Percentiles rank a stretch among this genome's conserved stretches.
phyloP scores from a whole-genome alignment of 331 rosid species.

The Rosa hybrid region DNA sequence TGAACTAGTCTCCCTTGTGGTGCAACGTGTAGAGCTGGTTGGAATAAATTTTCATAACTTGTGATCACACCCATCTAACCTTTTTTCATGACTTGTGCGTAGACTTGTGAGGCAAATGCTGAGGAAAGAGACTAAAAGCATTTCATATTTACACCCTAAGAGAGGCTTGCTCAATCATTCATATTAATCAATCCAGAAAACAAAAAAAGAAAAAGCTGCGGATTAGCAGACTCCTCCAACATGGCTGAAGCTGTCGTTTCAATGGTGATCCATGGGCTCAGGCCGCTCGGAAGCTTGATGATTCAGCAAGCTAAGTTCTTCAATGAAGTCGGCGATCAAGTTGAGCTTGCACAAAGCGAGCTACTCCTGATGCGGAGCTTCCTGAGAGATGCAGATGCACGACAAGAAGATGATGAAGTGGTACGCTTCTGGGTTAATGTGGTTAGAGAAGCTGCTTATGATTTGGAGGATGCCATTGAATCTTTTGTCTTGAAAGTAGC shows the following conservation, averaged over 20 bases:
- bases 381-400: neutral
- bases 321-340: neutral
- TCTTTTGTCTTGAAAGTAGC: neutral
- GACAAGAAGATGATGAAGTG: neutral
- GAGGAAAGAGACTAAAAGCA: no score
- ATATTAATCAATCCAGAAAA: no score
- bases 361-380: neutral
- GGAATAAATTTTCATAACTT: no score
- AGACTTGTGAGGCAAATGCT: no score
- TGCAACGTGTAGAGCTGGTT: no score
- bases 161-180: no score
- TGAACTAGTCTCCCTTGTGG: no score
- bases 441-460: neutral
- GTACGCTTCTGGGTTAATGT: neutral
- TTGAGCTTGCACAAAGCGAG: neutral
- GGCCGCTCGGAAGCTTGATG: neutral
- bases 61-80: no score
- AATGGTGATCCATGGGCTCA: neutral
- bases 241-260: neutral
- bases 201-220: no score
- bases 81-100: no score
- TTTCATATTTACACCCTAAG: no score
- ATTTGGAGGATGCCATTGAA: neutral
- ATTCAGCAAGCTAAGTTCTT: neutral
- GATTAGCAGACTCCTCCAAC: no score